Evolutionary conservation across 345 rosid genomes (phyloP), one percentile per base, ranked within the genome.

Genomic region (Eucalyptus microcorys): DNA sequence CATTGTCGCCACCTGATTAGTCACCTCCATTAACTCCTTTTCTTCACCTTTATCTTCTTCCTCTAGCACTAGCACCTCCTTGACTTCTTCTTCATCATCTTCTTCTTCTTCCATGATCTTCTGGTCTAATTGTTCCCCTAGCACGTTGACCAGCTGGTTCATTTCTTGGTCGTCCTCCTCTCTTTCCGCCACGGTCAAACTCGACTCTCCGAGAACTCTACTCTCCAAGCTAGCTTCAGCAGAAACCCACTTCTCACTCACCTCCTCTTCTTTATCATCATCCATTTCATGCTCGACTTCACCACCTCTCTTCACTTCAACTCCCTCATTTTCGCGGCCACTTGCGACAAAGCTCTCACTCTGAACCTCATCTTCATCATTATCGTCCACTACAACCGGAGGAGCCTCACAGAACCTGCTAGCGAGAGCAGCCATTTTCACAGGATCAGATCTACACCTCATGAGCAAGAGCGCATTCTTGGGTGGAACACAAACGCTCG

Each of bases 371-470:
- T 45, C 89, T 13, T 66, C 87, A 3, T 86, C 92, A 24, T 89
- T 88, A 32, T 86, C 90, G 16, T 89, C 89, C 9, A 50, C 90
- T 13, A 87, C 90, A 59, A 90, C 89, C 40, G 91, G 88, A 45
- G 96, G 97, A 32, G 95, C 88, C 59, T 95, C 98, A 90, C 96
- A 94, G 43, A 94, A 95, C 90, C 93, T 93, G 90, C 93, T 96
- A 81, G 98, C 96, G 6, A 97, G 93, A 66, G 98, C 98, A 50
- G 99, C 97, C 94, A 97, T 95, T 91, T 94, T 96, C 22, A 96
- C 98, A 88, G 99, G 99, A 87, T 97, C 99, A 92, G 98, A 96
- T 95, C 98, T 95, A 88, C 98, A 97, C 87, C 99, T 92, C 99
- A 97, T 97, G 89, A 96, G 57, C 89, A 96, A 91, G 87, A 97